Percentiles rank a stretch among this genome's conserved stretches.
Conservation (phyloP, 192 early-diverging fungal species). For the Obelidium mucronatum region DNA sequence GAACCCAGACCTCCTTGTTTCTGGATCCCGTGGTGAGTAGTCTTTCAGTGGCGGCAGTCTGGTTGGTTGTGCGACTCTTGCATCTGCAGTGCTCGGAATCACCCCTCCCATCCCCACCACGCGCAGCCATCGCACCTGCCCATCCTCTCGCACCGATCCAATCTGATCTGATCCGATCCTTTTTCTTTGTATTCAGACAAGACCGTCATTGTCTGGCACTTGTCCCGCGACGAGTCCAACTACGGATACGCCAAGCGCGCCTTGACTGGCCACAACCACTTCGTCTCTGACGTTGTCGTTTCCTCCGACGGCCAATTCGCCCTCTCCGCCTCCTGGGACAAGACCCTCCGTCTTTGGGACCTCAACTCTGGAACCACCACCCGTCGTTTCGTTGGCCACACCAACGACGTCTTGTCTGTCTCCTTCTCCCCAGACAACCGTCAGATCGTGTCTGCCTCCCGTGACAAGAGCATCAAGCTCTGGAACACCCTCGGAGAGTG, state of each 20-base stretch:
- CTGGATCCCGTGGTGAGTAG: constrained; percentile 92
- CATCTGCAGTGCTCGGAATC: no score
- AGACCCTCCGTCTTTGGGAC: constrained; percentile 99
- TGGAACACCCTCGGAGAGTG: constrained; percentile 99
- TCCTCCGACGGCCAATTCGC: constrained; percentile 99
- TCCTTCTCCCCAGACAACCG: constrained; percentile 99
- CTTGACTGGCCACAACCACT: constrained; percentile 99
- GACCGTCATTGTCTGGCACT: constrained; percentile 97
- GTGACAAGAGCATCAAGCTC: constrained; percentile 99
- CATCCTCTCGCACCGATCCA: no score
- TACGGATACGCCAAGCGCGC: constrained; percentile 91
- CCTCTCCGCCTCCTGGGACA: constrained; percentile 98
- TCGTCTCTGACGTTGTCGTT: constrained; percentile 98
- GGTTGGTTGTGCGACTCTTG: no score
- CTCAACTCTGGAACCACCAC: constrained; percentile 94
- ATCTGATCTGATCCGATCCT: no score
- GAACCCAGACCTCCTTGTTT: constrained; percentile 95
- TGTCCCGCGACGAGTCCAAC: constrained; percentile 91
- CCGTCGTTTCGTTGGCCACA: constrained; percentile 96
- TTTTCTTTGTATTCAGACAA: no score
- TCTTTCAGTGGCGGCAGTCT: no score
- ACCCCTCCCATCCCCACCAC: no score
- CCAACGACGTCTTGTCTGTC: constrained; percentile 97
- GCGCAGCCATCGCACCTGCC: no score
- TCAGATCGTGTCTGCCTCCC: constrained; percentile 98